Evolutionary conservation across 768 basidiomycete genomes (phyloP).

Genomic region (Pleurotus djamor): DNA sequence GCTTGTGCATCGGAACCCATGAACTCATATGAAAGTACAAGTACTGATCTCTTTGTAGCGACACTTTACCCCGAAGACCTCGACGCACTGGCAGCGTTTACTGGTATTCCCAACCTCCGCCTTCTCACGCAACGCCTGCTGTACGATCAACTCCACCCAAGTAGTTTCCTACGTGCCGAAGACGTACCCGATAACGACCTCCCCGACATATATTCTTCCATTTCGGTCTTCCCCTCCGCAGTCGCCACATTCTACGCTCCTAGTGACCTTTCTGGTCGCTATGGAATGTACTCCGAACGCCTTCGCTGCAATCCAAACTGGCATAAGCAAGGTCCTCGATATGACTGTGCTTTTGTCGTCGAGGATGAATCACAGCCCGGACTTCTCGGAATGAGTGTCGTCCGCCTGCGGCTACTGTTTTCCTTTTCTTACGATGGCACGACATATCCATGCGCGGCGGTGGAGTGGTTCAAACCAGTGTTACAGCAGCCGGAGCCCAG

Average conservation of each 20-base stretch:
- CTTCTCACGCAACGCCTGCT: conserved; percentile 22
- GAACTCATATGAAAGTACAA: conserved; percentile 29
- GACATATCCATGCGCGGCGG: conserved; percentile 21
- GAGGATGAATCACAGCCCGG: conserved; percentile 11
- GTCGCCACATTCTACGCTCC: conserved; percentile 21
- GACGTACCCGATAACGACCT: background rate
- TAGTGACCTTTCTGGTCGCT: conserved; percentile 21
- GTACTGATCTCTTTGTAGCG: conserved; percentile 12
- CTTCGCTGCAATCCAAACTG: conserved; percentile 20
- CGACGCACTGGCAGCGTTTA: conserved; percentile 10
- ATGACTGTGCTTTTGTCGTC: conserved; percentile 20
- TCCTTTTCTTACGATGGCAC: conserved; percentile 1
- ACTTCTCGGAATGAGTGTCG: conserved; percentile 19
- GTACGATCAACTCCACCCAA: conserved; percentile 17
- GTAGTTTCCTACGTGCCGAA: background rate
- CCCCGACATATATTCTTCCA: background rate
- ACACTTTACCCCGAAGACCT: conserved; percentile 6
- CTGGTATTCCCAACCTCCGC: conserved; percentile 17
- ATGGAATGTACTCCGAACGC: conserved; percentile 23
- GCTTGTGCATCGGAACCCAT: background rate
- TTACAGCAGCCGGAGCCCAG: conserved; percentile 13
- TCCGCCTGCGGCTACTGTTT: conserved; percentile 19
- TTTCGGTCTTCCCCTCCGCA: conserved; percentile 13
- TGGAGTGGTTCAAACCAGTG: conserved; percentile 20
- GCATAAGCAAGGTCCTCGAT: conserved; percentile 12